Percentiles rank a stretch among this genome's conserved stretches.
These are phyloP conservation scores for Eutrema salsugineum DNA, from an alignment of 441 rosid species.

Conservation along the genomic window DNA sequence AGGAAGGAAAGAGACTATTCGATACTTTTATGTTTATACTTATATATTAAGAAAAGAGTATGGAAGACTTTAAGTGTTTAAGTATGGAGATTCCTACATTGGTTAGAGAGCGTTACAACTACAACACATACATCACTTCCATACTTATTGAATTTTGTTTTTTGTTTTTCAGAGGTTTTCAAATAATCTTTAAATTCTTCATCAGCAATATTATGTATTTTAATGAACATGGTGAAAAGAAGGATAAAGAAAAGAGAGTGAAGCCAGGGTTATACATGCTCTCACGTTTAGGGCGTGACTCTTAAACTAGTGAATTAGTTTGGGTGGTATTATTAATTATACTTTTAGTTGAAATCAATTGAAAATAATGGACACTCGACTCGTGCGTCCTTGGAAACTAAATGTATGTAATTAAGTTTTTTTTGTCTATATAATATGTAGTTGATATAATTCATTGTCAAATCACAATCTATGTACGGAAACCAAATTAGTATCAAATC, in stretches of 20 bases:
- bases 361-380: slow-evolving; percentile 4
- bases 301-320: slow-evolving; percentile 1
- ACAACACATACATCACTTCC: slow-evolving; percentile 11
- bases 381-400: background rate
- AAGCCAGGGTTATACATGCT: slow-evolving; percentile 3
- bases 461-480: background rate
- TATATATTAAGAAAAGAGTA: background rate
- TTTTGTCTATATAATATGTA: background rate
- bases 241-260: slow-evolving; percentile 14
- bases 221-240: slow-evolving; percentile 10
- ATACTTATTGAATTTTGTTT: background rate
- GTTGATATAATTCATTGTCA: background rate
- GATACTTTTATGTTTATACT: background rate
- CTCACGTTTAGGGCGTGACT: slow-evolving; percentile 31
- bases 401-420: background rate
- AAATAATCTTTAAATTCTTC: background rate
- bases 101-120: slow-evolving; percentile 9
- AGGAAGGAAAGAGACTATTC: background rate
- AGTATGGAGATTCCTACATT: background rate
- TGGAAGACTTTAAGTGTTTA: background rate
- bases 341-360: background rate
- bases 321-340: background rate
- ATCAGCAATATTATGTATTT: background rate
- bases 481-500: slow-evolving; percentile 3
- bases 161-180: background rate